Evolutionary conservation across 176 grass and related monocot species (phyloP), one percentile per base, ranked within the genome.

Genomic region (Zoysia japonica): DNA sequence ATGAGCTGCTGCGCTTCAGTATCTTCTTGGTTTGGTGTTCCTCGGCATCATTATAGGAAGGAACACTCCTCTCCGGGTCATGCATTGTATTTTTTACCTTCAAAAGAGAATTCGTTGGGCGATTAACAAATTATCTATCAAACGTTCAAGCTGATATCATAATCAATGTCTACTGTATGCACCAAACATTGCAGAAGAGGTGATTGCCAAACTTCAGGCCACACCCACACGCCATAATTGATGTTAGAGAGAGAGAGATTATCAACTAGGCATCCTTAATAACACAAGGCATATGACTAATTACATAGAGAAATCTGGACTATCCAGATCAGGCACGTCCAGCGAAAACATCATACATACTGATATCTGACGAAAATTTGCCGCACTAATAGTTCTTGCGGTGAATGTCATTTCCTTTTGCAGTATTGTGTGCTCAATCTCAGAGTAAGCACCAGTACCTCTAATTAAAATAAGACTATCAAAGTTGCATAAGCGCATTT

Each of bases 21-120:
- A 67, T 64, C 65, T 17, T 78, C 8, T 62, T 65, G 74, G 69
- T 51, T 47, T 56, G 36, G 14, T 43, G 47, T 42, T 75, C 65
- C 61, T 49, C 69, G 56, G 1, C 2, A 6, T 48, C 48, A 59
- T 44, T 61, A 65, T 70, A 47, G 13, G 46, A n/a, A 84, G 37
- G 17, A 7, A 64, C 5, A 10, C 55, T 53, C 48, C 2, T 45
- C 64, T 79, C 77, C 16, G 77, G 49, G 77, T 79, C 77, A 68
- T 35, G 39, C 3, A 28, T 44, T 44, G 48, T 11, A 3, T 17
- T 14, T n/a, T 68, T 68, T 36, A 43, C 64, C 64, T 79, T 79
- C 17, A 78, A 35, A 53, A 51, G 56, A 28, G 67, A 43, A 3
- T 5, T 42, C 7, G 35, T 67, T 13, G 6, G 13, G 49, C 2